Base-by-base conservation (phyloP, 768 basidiomycete genomes). In the Antrodiella citrinella region DNA sequence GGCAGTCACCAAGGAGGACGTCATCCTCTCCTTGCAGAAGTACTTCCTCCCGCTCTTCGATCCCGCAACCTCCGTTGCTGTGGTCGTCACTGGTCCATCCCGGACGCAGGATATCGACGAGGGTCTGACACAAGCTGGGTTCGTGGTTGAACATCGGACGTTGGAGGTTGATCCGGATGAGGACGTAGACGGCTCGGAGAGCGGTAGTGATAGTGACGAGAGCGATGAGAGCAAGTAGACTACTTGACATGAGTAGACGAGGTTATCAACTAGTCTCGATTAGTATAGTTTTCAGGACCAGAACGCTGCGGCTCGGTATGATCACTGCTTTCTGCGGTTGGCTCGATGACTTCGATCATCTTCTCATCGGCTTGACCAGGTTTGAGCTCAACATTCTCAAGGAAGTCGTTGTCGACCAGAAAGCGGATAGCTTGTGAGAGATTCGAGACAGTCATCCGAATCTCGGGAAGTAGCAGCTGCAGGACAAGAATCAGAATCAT, bases 361-460 rank as follows among this genome's bases (percentile, higher is more conserved):
- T 72, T 73, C 38, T 76, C 68, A 42, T 77, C 70, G 3, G 84
- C 84, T 63, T 91, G 80, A 0, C 94, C 94, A 13, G 88, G 85
- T 42, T 73, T 77, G 22, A 86, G 65, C 65, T 96, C 94, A 1
- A 95, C 90, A 24, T 77, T 78, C 42, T 74, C 70, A 26, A 97
- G 68, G 67, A 94, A 91, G 60, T 92, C 83, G 55, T 97, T 96
- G 53, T 88, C 86, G 1, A 90, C 91, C 15, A 95, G 65, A 65
- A 96, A 97, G 24, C 77, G 81, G 55, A 96, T 89, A 3, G 89
- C 91, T 64, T 97, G 94, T 0, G 92, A 92, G 3, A 97, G 73
- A 65, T 93, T 93, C 1, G 91, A 94, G 3, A 93, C 76, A 0
- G 93, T 94, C 55, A 88, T 74, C 23, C 85, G 80, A 35, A 95